Evolutionary conservation across 1,139 yeast species (phyloP), one percentile per base, ranked within the genome.

Genomic region (Yamadazyma pseudoaaseri): DNA sequence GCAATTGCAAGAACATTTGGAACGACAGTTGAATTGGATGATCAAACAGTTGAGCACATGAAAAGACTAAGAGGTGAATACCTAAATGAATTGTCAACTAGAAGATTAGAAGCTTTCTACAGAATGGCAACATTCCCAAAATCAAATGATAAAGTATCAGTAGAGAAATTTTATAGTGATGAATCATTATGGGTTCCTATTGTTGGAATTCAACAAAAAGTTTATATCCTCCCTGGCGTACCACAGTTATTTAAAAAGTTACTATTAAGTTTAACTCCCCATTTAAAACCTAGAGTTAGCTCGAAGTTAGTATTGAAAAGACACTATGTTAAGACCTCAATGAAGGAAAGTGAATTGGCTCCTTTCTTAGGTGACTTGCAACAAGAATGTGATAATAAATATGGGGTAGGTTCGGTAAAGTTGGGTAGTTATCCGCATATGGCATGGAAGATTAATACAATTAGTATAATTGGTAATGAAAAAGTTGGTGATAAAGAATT

Each of bases 371-470:
- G 74, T 2, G 54, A 58, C 2, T 55, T 82, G 30, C 94, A 85
- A 47, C 46, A 54, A 1, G 56, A 63, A 30, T 73, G 75, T 27
- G 62, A 61, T 34, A 49, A 45, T 5, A 51, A 60, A n/a, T 60
- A 54, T 27, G 69, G 67, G 3, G 34, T 33, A 10, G 59, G 60
- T 3, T 42, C 45, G 2, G 68, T 86, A 35, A 86, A 86, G 52
- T 66, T 87, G 30, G 96, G 96, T 3, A 81, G 90, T 26, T 87
- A 87, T 51, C 96, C 96, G 0, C 96, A 86, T 55, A 68, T 78
- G 57, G 69, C 70, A 11, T 70, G 76, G 60, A 70, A 76, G 1
- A 60, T 79, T 35, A 81, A 76, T 45, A 86, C 95, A 0, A 75
- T 86, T 15, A 82, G 94, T 49, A 71, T 86, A 18, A 68, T 85